Conservation (phyloP, 1,139 yeast genomes). For the Lodderomyces pseudojiufengensis region DNA sequence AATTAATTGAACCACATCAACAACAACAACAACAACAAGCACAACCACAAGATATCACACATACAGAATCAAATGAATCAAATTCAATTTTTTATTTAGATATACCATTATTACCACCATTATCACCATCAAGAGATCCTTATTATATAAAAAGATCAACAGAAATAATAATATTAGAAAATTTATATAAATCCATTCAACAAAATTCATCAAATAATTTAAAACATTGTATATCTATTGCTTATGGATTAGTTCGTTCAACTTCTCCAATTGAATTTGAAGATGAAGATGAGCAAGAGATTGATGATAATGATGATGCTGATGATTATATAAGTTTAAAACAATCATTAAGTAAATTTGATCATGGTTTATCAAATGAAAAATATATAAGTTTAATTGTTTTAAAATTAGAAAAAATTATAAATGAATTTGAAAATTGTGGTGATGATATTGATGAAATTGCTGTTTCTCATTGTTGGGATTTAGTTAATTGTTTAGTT, state of each 20-base stretch:
- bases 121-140: conserved; percentile 30
- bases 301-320: background rate
- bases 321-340: too few species aligned
- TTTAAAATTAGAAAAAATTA: conserved; percentile 3
- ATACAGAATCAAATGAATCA: background rate
- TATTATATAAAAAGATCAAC: conserved; percentile 24
- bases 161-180: conserved; percentile 26
- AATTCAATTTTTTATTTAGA: conserved; percentile 17
- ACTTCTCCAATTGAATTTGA: background rate
- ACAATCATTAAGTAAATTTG: background rate
- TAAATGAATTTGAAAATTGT: conserved; percentile 1
- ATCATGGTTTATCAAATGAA: conserved; percentile 2
- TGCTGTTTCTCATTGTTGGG: conserved; percentile 4
- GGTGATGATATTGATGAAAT: background rate
- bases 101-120: conserved; percentile 25
- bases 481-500: conserved; percentile 8
- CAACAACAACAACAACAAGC: background rate
- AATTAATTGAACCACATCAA: background rate
- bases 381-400: conserved; percentile 8
- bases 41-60: background rate
- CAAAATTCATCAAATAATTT: conserved; percentile 8
- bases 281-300: background rate
- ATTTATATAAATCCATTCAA: conserved; percentile 13
- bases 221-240: conserved; percentile 13
- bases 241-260: conserved; percentile 8